phyloP scores from a whole-genome alignment of 1,284 basidiomycete species.

The Ustilago nuda region DNA sequence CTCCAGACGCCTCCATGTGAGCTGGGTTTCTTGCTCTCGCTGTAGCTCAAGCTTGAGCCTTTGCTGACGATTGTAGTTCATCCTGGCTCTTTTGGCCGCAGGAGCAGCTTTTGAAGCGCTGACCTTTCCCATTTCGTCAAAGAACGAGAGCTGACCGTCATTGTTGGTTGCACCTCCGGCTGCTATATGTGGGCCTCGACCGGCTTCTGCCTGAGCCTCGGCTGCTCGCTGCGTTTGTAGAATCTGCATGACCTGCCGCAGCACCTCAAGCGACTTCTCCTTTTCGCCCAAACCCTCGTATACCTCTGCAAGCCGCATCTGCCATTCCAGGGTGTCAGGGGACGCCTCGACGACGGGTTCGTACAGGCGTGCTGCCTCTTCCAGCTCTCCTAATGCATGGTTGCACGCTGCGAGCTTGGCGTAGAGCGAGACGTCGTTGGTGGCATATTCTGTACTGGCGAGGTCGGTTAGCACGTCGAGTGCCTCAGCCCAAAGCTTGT shows the following conservation, averaged over 20 bases:
- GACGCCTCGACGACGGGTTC: conserved; percentile 78
- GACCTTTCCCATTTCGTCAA: conserved; percentile 51
- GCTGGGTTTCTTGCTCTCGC: conserved; percentile 63
- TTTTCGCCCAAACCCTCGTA: conserved; percentile 83
- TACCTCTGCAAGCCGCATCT: conserved; percentile 78
- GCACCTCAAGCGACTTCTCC: conserved; percentile 83
- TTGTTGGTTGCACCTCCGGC: conserved; percentile 1
- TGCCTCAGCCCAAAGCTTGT: conserved; percentile 55
- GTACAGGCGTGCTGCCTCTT: conserved; percentile 54
- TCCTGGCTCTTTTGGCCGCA: conserved; percentile 27
- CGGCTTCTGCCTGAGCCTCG: conserved; percentile 7
- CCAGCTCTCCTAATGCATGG: conserved; percentile 51
- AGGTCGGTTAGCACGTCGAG: conserved; percentile 56
- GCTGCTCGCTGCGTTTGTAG: conserved; percentile 28
- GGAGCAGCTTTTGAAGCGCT: conserved; percentile 15
- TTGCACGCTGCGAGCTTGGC: conserved; percentile 61
- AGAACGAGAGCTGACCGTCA: conserved; percentile 50
- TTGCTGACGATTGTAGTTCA: conserved; percentile 45
- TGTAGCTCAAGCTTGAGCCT: conserved; percentile 55
- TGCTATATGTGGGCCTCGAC: background rate
- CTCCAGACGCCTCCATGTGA: conserved; percentile 55
- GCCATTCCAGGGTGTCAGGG: conserved; percentile 77
- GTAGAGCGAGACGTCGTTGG: conserved; percentile 54
- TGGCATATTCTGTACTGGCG: conserved; percentile 29
- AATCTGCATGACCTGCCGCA: conserved; percentile 76